Evolutionary conservation across 306 rosid species (phyloP), one percentile per base, ranked within the genome.

Genomic region (Cucurbita maxima): DNA sequence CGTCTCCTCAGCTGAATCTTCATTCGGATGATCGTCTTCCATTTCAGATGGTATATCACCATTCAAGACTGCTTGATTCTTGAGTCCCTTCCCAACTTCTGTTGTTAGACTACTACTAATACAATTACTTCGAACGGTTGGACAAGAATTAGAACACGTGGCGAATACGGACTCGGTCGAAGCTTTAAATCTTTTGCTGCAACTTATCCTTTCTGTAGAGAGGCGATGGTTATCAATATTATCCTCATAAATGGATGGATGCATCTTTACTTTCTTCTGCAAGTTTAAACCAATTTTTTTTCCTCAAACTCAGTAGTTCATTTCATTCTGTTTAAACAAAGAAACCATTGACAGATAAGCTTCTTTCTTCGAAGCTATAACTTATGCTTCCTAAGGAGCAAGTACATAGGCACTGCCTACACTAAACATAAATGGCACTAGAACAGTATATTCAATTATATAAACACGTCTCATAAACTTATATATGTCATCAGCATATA

Each of bases 241-340:
- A 84, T 90, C 96, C 78, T 94, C 92, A 18, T 86, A 94, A 89
- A 94, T 86, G 68, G 85, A 76, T 40, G 99, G 99, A 82, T 85
- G 92, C 87, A 83, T 84, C 96, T 82, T 94, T 76, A 63, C 75
- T 82, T 88, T 94, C 77, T 83, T 86, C 99, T 90, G 96, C 87
- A 94, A 87, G 81, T 83, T 72, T 38, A 81, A 56, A 77, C 78
- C 79, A 76, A 75, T 66, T 54, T 66, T 66, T 66, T 64, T 20
- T 66, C 6, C 72, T 44, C 75, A 71, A 58, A 22, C 25, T 73
- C 50, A 58, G 55, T 56, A 25, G 45, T 57, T 68, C 52, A 40
- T 67, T 62, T 67, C 45, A 67, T 67, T 67, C 7, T 44, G 72
- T 67, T 67, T 22, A 67, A 67, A 45, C 55, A 22, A 41, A 41